Conservation (phyloP, 2,329 filamentous ascomycete species). For the Cordyceps cicadae region DNA sequence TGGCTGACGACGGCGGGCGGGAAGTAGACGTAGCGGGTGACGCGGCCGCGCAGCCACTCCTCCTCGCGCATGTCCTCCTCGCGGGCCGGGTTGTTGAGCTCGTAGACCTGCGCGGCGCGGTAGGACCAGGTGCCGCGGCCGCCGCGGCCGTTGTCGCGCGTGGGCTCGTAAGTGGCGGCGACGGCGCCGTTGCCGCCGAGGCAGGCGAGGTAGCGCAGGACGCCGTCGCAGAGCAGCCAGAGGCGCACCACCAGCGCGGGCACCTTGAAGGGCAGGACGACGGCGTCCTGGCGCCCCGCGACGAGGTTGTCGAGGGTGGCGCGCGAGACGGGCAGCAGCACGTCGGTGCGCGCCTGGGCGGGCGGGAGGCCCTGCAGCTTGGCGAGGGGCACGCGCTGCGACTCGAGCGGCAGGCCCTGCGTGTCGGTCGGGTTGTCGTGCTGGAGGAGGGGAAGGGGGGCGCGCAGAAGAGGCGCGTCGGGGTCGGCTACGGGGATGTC, state of each 20-base stretch:
- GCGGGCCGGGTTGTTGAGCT: constrained; percentile 51
- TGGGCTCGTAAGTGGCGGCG: constrained; percentile 18
- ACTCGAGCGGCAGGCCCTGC: constrained; percentile 28
- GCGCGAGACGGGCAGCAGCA: constrained; percentile 43
- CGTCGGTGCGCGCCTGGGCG: constrained; percentile 42
- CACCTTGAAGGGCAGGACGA: constrained; percentile 49
- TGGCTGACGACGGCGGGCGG: constrained; percentile 50
- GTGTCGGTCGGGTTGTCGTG: constrained; percentile 15
- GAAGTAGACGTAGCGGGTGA: constrained; percentile 45
- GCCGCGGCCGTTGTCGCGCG: constrained; percentile 17
- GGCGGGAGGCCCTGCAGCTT: constrained; percentile 40
- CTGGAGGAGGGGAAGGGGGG: constrained; percentile 21
- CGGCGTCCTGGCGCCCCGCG: constrained; percentile 42
- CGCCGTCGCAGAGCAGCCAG: constrained; percentile 51
- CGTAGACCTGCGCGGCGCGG: constrained; percentile 41
- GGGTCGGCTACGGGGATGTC: constrained; percentile 11
- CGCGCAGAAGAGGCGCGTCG: background rate
- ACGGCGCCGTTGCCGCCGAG: constrained; percentile 28
- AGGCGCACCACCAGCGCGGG: constrained; percentile 48
- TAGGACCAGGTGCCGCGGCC: constrained; percentile 20
- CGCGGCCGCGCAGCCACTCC: constrained; percentile 43
- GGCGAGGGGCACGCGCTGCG: constrained; percentile 43
- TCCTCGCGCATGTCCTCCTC: constrained; percentile 43
- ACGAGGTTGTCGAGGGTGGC: constrained; percentile 41
- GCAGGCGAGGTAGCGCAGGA: constrained; percentile 52